phyloP scores from a whole-genome alignment of 2,329 filamentous ascomycete genomes.

The Aspergillus tanneri region DNA sequence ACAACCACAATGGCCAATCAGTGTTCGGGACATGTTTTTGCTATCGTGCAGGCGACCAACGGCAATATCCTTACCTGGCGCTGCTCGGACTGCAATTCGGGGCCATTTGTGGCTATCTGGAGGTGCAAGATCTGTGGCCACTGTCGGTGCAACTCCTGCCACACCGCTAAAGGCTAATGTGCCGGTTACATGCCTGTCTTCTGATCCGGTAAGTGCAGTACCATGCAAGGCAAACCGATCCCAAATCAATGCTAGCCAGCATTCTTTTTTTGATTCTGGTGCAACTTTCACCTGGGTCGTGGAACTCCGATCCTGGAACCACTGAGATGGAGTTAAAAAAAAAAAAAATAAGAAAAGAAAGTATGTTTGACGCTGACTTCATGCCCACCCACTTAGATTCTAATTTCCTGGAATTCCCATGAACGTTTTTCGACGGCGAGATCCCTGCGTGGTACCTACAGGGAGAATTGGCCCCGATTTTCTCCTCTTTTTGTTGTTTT shows the following conservation, averaged over 20 bases:
- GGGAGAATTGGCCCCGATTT: slow-evolving; percentile 1
- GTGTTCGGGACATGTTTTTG: slow-evolving; percentile 40
- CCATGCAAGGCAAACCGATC: too few relatives aligned
- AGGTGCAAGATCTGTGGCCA: slow-evolving; percentile 45
- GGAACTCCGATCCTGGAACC: background rate
- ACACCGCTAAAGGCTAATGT: slow-evolving; percentile 36
- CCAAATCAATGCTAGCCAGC: background rate
- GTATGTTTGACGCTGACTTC: background rate
- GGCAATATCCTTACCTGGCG: slow-evolving; percentile 46
- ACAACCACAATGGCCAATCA: slow-evolving; percentile 42
- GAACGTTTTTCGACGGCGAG: slow-evolving; percentile 5
- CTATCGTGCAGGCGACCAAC: slow-evolving; percentile 42
- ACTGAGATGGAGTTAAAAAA: background rate
- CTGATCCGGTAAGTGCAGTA: background rate
- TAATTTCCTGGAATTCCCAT: background rate
- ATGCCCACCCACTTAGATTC: background rate
- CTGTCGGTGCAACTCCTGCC: slow-evolving; percentile 43
- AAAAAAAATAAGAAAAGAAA: background rate
- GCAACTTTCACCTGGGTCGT: background rate
- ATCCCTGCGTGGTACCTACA: slow-evolving; percentile 11
- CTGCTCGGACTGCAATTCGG: slow-evolving; percentile 45
- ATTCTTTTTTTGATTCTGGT: background rate
- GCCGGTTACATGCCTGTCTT: slow-evolving; percentile 14
- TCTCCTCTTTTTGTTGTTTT: background rate
- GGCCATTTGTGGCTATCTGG: slow-evolving; percentile 44